Percentiles rank a stretch among this genome's conserved stretches.
phyloP scores from a whole-genome alignment of 2,329 filamentous ascomycete genomes.

The Tricladium varicosporioides region DNA sequence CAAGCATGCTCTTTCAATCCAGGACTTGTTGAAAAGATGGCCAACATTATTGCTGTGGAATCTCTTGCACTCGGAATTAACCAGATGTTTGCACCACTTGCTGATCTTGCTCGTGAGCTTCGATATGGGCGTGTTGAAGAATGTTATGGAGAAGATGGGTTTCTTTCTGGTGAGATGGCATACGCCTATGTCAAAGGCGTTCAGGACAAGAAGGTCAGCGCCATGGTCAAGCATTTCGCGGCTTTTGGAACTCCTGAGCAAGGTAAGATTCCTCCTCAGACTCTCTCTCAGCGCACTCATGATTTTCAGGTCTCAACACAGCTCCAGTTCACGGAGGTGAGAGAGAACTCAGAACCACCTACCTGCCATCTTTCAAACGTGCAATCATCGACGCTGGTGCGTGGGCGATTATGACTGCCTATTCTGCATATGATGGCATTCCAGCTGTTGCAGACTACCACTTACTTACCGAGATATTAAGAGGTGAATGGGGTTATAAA shows the following conservation, averaged over 20 bases:
- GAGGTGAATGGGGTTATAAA: constrained; percentile 34
- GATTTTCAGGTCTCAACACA: constrained; percentile 53
- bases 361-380: constrained; percentile 59
- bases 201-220: constrained; percentile 62
- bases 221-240: constrained; percentile 75
- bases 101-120: constrained; percentile 68
- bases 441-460: constrained; percentile 63
- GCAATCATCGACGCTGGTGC: constrained; percentile 67
- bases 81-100: constrained; percentile 70
- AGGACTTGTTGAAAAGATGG: constrained; percentile 64
- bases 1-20: constrained; percentile 71
- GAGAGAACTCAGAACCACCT: constrained; percentile 49
- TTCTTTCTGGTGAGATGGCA: constrained; percentile 65
- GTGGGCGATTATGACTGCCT: constrained; percentile 68
- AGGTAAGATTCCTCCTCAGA: constrained; percentile 30
- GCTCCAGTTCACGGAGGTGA: constrained; percentile 50
- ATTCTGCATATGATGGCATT: constrained; percentile 69
- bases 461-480: constrained; percentile 61
- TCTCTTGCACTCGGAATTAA: constrained; percentile 66
- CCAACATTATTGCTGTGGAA: constrained; percentile 61
- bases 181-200: constrained; percentile 60
- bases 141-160: constrained; percentile 68
- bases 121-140: constrained; percentile 74
- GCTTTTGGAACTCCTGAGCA: constrained; percentile 54
- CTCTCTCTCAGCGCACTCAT: no score